Evolutionary conservation across 2,329 filamentous ascomycete genomes (phyloP), one percentile per base, ranked within the genome.

Genomic region (Phaeomoniella chlamydospora): DNA sequence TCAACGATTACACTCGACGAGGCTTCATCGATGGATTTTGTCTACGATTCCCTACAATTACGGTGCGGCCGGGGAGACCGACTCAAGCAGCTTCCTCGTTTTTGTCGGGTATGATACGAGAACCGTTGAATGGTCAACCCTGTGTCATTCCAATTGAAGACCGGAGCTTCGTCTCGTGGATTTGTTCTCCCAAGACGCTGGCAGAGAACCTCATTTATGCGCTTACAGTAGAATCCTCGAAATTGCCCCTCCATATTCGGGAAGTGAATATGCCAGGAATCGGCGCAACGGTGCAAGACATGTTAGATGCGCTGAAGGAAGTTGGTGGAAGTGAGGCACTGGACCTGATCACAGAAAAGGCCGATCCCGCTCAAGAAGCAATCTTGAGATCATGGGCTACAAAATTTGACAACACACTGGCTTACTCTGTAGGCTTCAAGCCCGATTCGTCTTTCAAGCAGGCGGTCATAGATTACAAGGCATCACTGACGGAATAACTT

Each of bases 21-120:
- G 68, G 70, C 1, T 66, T 68, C 37, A 64, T 78, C 39, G 69
- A 72, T 39, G 74, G 67, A 5, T 68, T 74, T 34, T 61, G 61
- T 2, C 61, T 74, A 34, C 68, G 74, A 1, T 70, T 79, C 34
- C 74, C 74, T 0, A 77, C 72, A 0, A 65, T 79, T 13, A 68
- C 68, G 2, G 72, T 79, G 15, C 64, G 74, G 1, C 71, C 74
- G 0, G 74, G 74, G 1, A 61, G 59, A 13, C 74, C 74, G 0
- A 72, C 71, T 3, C 67, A 65, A 1, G 74, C 74, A 0, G 74
- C 74, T n/a, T 73, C 68, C 1, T 72, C 70, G 0, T 79, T 77
- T 45, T 58, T 77, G 6, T 74, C 67, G 1, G 74, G 74, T 10
- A 77, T 79, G 53, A 72, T 78, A 37, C 63, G 74, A 15, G 74